These are phyloP conservation scores for Amphicarpaea edgeworthii DNA, from an alignment of 306 rosid genomes.

Conservation along the genomic window DNA sequence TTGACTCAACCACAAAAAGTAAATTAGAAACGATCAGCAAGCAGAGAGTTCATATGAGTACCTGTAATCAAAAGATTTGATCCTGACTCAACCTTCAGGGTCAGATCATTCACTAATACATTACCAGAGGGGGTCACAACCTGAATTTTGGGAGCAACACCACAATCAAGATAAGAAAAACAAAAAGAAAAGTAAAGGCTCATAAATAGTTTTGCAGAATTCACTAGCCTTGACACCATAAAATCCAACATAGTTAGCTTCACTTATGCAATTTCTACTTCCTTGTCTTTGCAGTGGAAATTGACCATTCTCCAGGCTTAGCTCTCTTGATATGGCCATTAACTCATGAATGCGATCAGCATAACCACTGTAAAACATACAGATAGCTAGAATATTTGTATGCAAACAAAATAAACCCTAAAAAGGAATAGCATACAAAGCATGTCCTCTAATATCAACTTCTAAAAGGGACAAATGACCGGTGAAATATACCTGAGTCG, in stretches of 20 bases:
- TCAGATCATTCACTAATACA: slow-evolving; percentile 80
- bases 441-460: slow-evolving; percentile 30
- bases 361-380: slow-evolving; percentile 70
- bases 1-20: background rate
- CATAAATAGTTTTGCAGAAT: slow-evolving; percentile 22
- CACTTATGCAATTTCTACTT: slow-evolving; percentile 68
- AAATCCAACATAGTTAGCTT: slow-evolving; percentile 82
- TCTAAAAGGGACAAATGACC: slow-evolving; percentile 4
- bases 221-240: slow-evolving; percentile 77
- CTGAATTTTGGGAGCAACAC: slow-evolving; percentile 52
- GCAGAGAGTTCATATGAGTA: slow-evolving; percentile 40
- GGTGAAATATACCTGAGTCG: slow-evolving; percentile 74
- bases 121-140: slow-evolving; percentile 88
- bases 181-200: slow-evolving; percentile 6
- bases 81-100: slow-evolving; percentile 76
- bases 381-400: background rate
- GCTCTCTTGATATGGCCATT: slow-evolving; percentile 75
- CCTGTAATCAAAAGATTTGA: slow-evolving; percentile 92
- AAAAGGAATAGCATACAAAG: background rate
- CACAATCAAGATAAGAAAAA: slow-evolving; percentile 40
- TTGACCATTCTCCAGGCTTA: slow-evolving; percentile 56
- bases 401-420: background rate
- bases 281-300: slow-evolving; percentile 56
- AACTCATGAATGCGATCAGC: slow-evolving; percentile 88
- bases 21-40: background rate